These are phyloP conservation scores for Andrographis paniculata DNA, from an alignment of 305 asterid genomes.

Conservation along the genomic window DNA sequence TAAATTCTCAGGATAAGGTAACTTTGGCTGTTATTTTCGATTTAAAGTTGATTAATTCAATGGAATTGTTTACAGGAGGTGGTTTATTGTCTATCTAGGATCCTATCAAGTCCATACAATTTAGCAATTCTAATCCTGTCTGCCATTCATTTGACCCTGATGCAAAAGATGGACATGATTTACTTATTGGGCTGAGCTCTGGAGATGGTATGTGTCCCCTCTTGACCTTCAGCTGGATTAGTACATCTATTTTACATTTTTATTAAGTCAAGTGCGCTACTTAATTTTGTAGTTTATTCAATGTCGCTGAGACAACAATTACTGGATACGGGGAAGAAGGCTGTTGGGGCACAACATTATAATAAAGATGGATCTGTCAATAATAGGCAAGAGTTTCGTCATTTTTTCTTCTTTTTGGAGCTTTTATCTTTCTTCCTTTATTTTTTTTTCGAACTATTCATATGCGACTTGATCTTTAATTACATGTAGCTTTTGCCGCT, in stretches of 20 bases:
- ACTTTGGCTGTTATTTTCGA: slow-evolving; percentile 18
- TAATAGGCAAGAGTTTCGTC: slow-evolving; percentile 48
- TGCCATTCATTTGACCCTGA: slow-evolving; percentile 98
- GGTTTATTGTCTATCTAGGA: slow-evolving; percentile 54
- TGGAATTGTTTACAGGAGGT: slow-evolving; percentile 32
- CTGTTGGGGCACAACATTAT: slow-evolving; percentile 95
- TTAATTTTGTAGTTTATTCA: slow-evolving; percentile 63
- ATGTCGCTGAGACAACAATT: slow-evolving; percentile 88
- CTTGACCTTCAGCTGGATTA: slow-evolving; percentile 14
- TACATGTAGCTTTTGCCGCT: too few species aligned
- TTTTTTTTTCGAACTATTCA: too few species aligned
- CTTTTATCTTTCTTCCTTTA: too few species aligned
- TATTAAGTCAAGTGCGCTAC: slow-evolving; percentile 14
- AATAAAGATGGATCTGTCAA: slow-evolving; percentile 92
- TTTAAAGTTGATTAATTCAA: slow-evolving; percentile 10
- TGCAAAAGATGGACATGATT: slow-evolving; percentile 95
- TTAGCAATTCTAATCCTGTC: slow-evolving; percentile 88
- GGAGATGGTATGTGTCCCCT: slow-evolving; percentile 71
- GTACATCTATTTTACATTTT: slow-evolving; percentile 9
- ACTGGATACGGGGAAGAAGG: slow-evolving; percentile 98
- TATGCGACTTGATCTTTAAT: too few species aligned
- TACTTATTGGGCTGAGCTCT: slow-evolving; percentile 85
- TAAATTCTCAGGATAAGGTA: slow-evolving; percentile 98
- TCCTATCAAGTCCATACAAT: slow-evolving; percentile 90
- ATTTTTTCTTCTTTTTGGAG: too few species aligned